Evolutionary conservation across 2,329 filamentous ascomycete species (phyloP).

Genomic region (Trichophaea hybrida): DNA sequence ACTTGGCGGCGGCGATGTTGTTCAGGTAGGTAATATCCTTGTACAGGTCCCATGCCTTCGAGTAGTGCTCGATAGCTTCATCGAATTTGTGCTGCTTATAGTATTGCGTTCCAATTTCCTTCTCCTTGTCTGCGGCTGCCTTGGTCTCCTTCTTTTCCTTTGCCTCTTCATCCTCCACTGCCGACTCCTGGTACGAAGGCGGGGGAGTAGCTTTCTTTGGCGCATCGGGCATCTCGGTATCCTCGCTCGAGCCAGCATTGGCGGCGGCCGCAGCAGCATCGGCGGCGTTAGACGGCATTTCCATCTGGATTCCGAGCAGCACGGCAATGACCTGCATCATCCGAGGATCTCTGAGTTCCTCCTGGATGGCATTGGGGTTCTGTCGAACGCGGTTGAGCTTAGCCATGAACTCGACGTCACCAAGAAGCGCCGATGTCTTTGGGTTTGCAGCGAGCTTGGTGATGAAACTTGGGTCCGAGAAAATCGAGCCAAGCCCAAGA

Average conservation of each 20-base stretch:
- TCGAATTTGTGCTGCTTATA: conserved; percentile 99
- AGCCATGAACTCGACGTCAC: conserved; percentile 73
- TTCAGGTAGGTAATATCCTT: conserved; percentile 98
- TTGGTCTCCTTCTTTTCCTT: conserved; percentile 78
- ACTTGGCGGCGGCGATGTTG: conserved; percentile 86
- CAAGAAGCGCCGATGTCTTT: conserved; percentile 71
- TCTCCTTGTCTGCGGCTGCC: conserved; percentile 84
- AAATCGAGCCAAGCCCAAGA: conserved; percentile 71
- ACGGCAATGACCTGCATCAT: conserved; percentile 92
- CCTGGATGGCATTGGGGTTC: conserved; percentile 65
- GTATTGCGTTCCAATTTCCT: conserved; percentile 79
- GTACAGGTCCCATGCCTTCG: conserved; percentile 81
- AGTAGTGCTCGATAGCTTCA: conserved; percentile 84
- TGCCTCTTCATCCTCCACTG: conserved; percentile 68
- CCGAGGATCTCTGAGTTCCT: conserved; percentile 74
- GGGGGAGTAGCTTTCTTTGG: conserved; percentile 43
- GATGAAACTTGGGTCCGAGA: conserved; percentile 80
- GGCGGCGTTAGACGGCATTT: conserved; percentile 36
- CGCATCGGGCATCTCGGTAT: conserved; percentile 32
- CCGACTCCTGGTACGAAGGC: conserved; percentile 48
- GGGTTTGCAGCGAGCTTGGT: conserved; percentile 87
- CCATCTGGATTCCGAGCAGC: conserved; percentile 85
- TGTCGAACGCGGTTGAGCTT: conserved; percentile 70
- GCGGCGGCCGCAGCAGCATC: conserved; percentile 2
- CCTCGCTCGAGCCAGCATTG: conserved; percentile 36